Conservation (phyloP, 805 yeast species). For the Brettanomyces bruxellensis region DNA sequence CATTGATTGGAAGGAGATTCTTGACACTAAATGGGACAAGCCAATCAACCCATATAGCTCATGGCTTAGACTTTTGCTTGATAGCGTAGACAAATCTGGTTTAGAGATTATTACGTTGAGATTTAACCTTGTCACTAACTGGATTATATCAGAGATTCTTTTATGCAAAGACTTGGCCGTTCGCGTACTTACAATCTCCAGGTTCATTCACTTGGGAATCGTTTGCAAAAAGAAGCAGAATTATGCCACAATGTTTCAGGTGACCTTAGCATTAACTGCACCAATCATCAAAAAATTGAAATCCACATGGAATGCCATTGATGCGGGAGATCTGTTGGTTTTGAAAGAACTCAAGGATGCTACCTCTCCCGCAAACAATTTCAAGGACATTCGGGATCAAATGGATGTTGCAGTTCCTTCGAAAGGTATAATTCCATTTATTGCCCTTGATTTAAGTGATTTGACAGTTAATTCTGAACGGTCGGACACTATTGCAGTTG, state of each 20-base stretch:
- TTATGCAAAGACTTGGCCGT: conserved; percentile 53
- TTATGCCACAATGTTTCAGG: conserved; percentile 80
- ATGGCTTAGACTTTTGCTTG: conserved; percentile 72
- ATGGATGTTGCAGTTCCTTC: conserved; percentile 48
- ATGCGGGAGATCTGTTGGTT: conserved; percentile 61
- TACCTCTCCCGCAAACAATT: conserved; percentile 69
- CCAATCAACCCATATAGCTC: conserved; percentile 61
- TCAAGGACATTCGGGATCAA: conserved; percentile 53
- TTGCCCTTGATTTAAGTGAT: conserved; percentile 80
- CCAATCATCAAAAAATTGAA: conserved; percentile 48
- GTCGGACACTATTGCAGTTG: conserved; percentile 32
- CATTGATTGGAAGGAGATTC: conserved; percentile 85
- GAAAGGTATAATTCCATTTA: conserved; percentile 81
- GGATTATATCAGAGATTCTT: conserved; percentile 85
- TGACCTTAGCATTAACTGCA: conserved; percentile 71
- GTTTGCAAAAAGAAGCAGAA: conserved; percentile 68
- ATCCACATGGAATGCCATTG: conserved; percentile 66
- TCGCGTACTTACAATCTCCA: conserved; percentile 63
- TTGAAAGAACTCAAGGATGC: conserved; percentile 62
- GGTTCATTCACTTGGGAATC: conserved; percentile 80
- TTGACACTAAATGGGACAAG: conserved; percentile 67
- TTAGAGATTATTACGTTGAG: conserved; percentile 75
- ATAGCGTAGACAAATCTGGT: conserved; percentile 43
- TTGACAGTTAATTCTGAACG: conserved; percentile 65
- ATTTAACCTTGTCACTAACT: conserved; percentile 80